These are phyloP conservation scores for Claviceps arundinis DNA, from an alignment of 2,329 filamentous ascomycete genomes.

Conservation along the genomic window DNA sequence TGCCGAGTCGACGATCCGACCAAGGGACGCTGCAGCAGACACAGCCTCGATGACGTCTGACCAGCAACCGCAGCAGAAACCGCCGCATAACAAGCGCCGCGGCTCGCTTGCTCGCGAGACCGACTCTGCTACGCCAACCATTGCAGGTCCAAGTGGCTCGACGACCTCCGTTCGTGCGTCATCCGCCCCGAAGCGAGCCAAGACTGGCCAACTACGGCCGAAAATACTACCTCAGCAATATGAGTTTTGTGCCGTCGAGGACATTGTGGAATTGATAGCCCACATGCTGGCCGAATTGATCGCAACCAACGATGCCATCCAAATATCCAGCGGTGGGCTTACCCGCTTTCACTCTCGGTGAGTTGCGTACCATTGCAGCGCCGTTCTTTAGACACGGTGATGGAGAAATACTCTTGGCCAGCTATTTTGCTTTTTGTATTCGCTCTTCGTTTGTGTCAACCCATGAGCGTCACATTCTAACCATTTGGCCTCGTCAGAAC, in stretches of 20 bases:
- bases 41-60: not conserved
- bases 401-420: no score
- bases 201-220: slow-evolving; percentile 34
- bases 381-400: not conserved
- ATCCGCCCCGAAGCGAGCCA: slow-evolving; percentile 35
- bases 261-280: slow-evolving; percentile 80
- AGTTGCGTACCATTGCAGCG: slow-evolving; percentile 6
- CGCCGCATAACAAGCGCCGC: slow-evolving; percentile 22
- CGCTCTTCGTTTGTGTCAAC: not conserved
- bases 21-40: not conserved
- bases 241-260: slow-evolving; percentile 67
- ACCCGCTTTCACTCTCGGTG: slow-evolving; percentile 93
- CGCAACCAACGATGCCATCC: slow-evolving; percentile 82
- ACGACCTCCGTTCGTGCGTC: slow-evolving; percentile 1
- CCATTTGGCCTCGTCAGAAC: slow-evolving; percentile 18
- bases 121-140: not conserved
- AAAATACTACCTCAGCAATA: slow-evolving; percentile 61
- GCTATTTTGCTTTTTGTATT: not conserved
- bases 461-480: not conserved
- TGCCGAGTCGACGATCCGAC: not conserved
- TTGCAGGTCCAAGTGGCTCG: not conserved
- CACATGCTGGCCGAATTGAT: slow-evolving; percentile 96
- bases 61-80: not conserved
- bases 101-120: slow-evolving; percentile 11
- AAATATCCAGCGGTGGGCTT: slow-evolving; percentile 58